Evolutionary conservation across 805 yeast species (phyloP), one percentile per base, ranked within the genome.

Genomic region (Citeromyces nyonsensis): DNA sequence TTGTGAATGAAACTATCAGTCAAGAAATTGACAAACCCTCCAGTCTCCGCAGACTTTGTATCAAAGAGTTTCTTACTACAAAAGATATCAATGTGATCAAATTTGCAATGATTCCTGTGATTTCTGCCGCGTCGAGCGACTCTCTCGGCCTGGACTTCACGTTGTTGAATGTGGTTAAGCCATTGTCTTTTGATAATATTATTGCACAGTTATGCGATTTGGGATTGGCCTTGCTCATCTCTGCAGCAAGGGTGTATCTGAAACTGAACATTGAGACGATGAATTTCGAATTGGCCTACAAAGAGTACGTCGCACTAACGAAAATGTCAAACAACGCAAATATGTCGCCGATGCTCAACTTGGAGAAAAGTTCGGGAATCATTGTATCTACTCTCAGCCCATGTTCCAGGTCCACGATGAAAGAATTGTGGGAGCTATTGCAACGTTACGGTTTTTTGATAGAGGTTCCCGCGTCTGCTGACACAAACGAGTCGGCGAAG

Each of bases 211-310:
- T 85, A 25, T 75, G 94, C 3, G 78, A 77, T 36, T 47, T 82
- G 22, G 96, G 88, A 44, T 48, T 78, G 30, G 66, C 79, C 11
- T 45, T 88, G 27, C 53, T 83, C 10, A 71, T 86, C 4, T 77
- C 86, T 0, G 82, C 93, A 0, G 60, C 96, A 29, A 74, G 76
- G 33, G 59, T 71, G 15, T 59, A 69, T 32, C 79, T 74, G 42
- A 61, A 62, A 20, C 73, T 67, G 13, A 9, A 20, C 10, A 51
- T 69, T 15, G 71, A 61, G 10, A 60, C 62, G n/a, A 65, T 82
- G 12, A 86, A 83, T 48, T 75, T 85, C 52, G 81, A 80, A 41
- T 54, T 84, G 36, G 79, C 76, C 0, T 78, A 74, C 48, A 74
- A 73, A 24, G 97, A 88, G 49, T 88, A 83, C 50, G 45, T 47